Conservation (phyloP, 2,329 filamentous ascomycete genomes). For the Zymoseptoria pseudotritici region DNA sequence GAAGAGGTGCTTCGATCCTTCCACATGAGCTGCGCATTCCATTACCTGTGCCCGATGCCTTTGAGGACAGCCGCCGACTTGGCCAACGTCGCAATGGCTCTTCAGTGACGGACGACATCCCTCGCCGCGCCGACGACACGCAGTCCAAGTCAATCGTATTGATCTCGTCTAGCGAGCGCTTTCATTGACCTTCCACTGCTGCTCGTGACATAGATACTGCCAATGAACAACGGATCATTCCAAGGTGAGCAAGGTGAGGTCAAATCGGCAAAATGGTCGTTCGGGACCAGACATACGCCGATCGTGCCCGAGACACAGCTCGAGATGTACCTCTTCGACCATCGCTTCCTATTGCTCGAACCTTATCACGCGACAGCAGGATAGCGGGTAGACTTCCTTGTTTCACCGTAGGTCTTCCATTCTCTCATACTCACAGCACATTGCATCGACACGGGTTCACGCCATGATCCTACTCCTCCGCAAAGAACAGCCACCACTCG, state of each 20-base stretch:
- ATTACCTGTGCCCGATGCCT: too few species aligned
- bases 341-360: background rate
- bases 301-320: background rate
- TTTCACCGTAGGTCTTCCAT: background rate
- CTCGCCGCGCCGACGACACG: background rate
- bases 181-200: background rate
- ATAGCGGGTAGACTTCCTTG: background rate
- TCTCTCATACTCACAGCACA: background rate
- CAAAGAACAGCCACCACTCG: conserved; percentile 5
- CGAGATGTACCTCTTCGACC: background rate
- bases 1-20: conserved; percentile 9
- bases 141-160: background rate
- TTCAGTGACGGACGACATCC: too few species aligned
- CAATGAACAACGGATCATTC: too few species aligned
- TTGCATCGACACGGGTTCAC: background rate
- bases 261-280: background rate
- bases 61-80: too few species aligned
- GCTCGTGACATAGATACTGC: background rate
- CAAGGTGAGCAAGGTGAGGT: background rate
- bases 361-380: conserved; percentile 2
- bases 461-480: conserved; percentile 14
- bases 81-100: too few species aligned
- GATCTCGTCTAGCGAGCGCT: background rate
- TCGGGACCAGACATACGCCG: background rate
- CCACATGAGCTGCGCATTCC: background rate